Base-by-base conservation (phyloP, 306 rosid species). In the Cucurbita maxima region DNA sequence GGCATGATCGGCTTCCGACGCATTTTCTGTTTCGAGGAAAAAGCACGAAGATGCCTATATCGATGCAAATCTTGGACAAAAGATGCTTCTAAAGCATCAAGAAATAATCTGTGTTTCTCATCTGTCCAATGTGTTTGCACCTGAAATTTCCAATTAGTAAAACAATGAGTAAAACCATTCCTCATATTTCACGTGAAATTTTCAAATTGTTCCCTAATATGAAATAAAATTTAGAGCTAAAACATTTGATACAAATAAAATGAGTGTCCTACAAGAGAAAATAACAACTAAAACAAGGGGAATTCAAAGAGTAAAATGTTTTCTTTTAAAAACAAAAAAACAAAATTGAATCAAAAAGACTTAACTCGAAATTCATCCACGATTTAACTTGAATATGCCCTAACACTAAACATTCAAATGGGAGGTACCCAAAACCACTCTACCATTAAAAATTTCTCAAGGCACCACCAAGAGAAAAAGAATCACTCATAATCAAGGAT, bases 81-180 rank as follows among this genome's bases (percentile, higher is more conserved):
- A 51, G 98, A 88, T 59, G 96, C 83, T 79, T 93, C 94, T 77
- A 93, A 81, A 63, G 90, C 87, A 76, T 78, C 80, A 80, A 93
- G 79, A 83, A 88, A 93, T 82, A 25, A 81, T 19, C 81, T 80
- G 63, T 93, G 98, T 81, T 80, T 80, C 81, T 93, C 86, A 80
- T 93, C 80, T 68, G 98, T 93, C 98, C 98, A 93, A 75, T 80
- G 75, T 55, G 85, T 83, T 64, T 78, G 80, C 62, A 76, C 89
- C 89, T 84, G 84, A 30, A 30, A 30, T 30, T 30, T 30, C 34
- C 34, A 30, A 30, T 30, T 30, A 30, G 34, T 30, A 30, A 30
- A 30, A 30, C 34, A 30, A 30, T 30, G 1, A 30, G 34, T 30
- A 30, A 30, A 30, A 30, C 34, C 34, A 30, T 30, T 30, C 3